Evolutionary conservation across 164 flowering plant genomes (phyloP).

Genomic region (Dillenia turbinata): DNA sequence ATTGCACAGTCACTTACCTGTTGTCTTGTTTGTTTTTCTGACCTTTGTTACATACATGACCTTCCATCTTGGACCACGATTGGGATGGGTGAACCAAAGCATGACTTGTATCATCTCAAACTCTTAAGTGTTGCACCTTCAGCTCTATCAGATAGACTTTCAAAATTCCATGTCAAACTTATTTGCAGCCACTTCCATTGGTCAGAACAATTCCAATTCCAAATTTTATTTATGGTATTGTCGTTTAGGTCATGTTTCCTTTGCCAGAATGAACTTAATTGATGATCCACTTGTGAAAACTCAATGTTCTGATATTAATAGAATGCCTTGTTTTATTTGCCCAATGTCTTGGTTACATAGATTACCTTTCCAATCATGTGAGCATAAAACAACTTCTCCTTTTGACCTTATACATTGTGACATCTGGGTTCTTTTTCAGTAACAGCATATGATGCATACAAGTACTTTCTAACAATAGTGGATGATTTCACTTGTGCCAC

Average conservation of each 20-base stretch:
- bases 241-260: too few species aligned
- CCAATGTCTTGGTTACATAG: neutral
- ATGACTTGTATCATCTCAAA: neutral
- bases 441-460: too few species aligned
- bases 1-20: neutral
- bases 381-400: neutral
- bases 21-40: neutral
- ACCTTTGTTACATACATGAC: neutral
- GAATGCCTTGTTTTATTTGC: neutral
- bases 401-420: neutral
- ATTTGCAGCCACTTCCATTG: neutral
- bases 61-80: neutral
- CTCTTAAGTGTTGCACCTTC: neutral
- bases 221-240: neutral
- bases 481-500: too few species aligned
- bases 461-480: too few species aligned
- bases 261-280: neutral
- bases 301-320: neutral
- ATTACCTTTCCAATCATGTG: neutral
- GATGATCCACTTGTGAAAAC: neutral
- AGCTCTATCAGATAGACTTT: neutral
- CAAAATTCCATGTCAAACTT: neutral
- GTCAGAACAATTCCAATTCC: neutral
- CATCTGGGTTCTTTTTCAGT: too few species aligned
- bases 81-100: neutral